Conservation (phyloP, 2,329 filamentous ascomycete species). For the Aspergillus ustus region DNA sequence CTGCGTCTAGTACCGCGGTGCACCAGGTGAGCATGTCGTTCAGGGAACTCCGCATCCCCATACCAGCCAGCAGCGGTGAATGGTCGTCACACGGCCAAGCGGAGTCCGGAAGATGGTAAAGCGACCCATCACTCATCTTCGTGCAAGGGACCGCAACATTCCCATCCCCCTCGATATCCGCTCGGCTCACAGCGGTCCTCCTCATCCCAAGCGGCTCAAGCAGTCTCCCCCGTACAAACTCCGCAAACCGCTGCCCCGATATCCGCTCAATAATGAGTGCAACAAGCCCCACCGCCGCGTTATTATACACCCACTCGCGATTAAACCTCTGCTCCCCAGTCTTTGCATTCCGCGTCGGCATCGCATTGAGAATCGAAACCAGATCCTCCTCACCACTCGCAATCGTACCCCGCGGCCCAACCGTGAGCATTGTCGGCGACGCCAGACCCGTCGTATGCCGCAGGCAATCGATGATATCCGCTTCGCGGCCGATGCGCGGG, state of each 20-base stretch:
- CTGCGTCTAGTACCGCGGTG: slow-evolving; percentile 25
- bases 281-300: slow-evolving; percentile 29
- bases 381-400: neutral
- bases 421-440: slow-evolving; percentile 5
- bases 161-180: slow-evolving; percentile 17
- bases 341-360: neutral
- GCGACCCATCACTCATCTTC: neutral
- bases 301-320: slow-evolving; percentile 28
- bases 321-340: slow-evolving; percentile 1
- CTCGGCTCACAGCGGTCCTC: slow-evolving; percentile 21
- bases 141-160: neutral
- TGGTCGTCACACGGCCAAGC: slow-evolving; percentile 22
- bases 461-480: neutral
- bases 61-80: slow-evolving; percentile 21
- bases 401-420: slow-evolving; percentile 8
- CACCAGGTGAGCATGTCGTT: slow-evolving; percentile 32
- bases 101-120: neutral
- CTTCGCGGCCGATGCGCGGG: neutral
- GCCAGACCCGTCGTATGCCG: slow-evolving; percentile 31
- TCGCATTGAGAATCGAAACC: neutral
- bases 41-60: slow-evolving; percentile 25
- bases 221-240: slow-evolving; percentile 29
- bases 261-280: slow-evolving; percentile 28
- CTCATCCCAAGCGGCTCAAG: slow-evolving; percentile 32
- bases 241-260: slow-evolving; percentile 25